A percentile compares a stretch with the other conserved stretches of the same genome.
Conservation (phyloP, 768 basidiomycete genomes). For the Lentinula detonsa region DNA sequence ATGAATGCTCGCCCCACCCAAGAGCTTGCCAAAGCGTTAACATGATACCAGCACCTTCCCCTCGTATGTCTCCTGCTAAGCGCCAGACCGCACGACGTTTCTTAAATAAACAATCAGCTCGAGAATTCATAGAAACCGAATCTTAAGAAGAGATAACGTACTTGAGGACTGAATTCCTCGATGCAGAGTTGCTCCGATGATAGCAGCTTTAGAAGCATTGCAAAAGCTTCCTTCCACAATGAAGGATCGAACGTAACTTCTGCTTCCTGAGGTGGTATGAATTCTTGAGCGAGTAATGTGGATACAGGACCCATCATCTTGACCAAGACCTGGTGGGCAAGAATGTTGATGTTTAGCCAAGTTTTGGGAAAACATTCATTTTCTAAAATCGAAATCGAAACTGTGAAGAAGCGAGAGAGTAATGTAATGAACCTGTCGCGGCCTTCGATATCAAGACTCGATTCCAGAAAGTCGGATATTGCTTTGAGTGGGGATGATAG, state of each 20-base stretch:
- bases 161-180: constrained; percentile 94
- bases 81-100: constrained; percentile 95
- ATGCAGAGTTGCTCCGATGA: constrained; percentile 90
- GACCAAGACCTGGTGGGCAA: constrained; percentile 83
- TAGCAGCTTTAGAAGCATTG: constrained; percentile 77
- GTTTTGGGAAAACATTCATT: constrained; percentile 85
- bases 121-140: neutral
- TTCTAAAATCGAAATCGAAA: constrained; percentile 73
- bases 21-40: constrained; percentile 82
- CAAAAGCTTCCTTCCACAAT: constrained; percentile 79
- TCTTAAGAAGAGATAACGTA: constrained; percentile 21
- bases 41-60: constrained; percentile 81
- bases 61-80: constrained; percentile 91
- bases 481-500: constrained; percentile 75
- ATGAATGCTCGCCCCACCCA: constrained; percentile 63
- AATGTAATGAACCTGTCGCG: constrained; percentile 67
- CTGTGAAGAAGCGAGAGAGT: constrained; percentile 75
- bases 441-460: constrained; percentile 84
- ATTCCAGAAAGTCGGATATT: constrained; percentile 73
- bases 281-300: constrained; percentile 70
- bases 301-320: constrained; percentile 84
- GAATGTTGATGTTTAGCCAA: constrained; percentile 89
- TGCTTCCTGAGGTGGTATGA: constrained; percentile 65
- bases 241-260: constrained; percentile 64
- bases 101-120: constrained; percentile 29